Conservation (phyloP, 805 yeast species). For the Wickerhamiella australiensis region DNA sequence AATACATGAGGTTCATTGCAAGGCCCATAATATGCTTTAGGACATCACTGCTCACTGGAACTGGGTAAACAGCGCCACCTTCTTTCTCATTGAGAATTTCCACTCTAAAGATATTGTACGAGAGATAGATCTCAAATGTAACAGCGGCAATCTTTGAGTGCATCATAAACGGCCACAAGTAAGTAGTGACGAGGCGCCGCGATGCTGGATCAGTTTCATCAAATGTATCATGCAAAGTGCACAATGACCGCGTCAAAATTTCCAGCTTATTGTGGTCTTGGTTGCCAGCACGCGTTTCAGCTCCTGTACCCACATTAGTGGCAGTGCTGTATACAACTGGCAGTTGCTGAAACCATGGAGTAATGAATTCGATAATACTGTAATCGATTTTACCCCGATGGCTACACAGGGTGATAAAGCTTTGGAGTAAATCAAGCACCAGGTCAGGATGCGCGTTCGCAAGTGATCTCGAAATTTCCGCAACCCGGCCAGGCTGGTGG, state of each 20-base stretch:
- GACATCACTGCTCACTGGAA: neutral
- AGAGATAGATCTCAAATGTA: conserved; percentile 2
- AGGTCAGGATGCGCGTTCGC: neutral
- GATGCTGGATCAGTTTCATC: neutral
- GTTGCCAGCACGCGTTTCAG: neutral
- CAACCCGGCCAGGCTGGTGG: neutral
- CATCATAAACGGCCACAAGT: neutral
- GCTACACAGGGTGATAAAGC: neutral
- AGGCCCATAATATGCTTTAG: neutral
- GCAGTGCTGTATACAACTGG: neutral
- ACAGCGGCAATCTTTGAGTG: neutral
- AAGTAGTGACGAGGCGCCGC: neutral
- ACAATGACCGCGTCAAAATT: neutral
- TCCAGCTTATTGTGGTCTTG: neutral
- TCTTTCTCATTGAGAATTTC: neutral
- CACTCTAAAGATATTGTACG: neutral
- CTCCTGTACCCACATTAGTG: neutral
- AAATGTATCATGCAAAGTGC: neutral
- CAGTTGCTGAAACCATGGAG: conserved; percentile 5
- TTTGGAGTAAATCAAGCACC: neutral
- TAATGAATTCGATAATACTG: neutral
- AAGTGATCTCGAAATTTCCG: neutral
- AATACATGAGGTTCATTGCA: neutral
- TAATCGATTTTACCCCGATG: neutral
- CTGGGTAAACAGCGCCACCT: neutral